Percentiles rank a stretch among this genome's conserved stretches.
Evolutionary conservation across 2,329 filamentous ascomycete genomes (phyloP).

Genomic region (Cladosporium sphaerospermum): DNA sequence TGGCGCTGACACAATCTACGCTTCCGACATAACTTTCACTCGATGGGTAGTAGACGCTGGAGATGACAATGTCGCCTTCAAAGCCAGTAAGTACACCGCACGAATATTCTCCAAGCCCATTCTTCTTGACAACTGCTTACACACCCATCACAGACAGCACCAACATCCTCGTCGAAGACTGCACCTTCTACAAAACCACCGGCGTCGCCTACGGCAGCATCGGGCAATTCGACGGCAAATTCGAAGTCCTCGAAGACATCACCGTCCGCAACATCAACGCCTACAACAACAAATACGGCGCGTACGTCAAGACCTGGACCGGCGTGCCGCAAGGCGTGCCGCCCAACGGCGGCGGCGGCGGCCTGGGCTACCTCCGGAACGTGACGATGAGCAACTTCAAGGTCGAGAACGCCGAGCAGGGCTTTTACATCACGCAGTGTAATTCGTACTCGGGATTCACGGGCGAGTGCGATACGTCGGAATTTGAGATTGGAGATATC

Average conservation of each 20-base stretch:
- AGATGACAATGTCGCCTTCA: conserved; percentile 50
- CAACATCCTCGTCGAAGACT: conserved; percentile 47
- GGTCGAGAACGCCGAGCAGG: conserved; percentile 16
- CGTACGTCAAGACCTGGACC: conserved; percentile 52
- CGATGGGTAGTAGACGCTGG: conserved; percentile 48
- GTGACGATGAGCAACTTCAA: conserved; percentile 31
- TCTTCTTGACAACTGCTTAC: background rate
- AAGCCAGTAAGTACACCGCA: conserved; percentile 34
- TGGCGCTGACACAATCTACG: conserved; percentile 49
- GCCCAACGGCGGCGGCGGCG: conserved; percentile 55
- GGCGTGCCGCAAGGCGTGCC: conserved; percentile 39
- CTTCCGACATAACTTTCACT: conserved; percentile 46
- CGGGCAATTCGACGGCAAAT: conserved; percentile 47
- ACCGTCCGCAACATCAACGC: conserved; percentile 40
- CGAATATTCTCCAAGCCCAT: too few relatives aligned
- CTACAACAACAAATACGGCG: conserved; percentile 12
- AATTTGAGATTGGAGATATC: conserved; percentile 36
- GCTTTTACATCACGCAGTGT: conserved; percentile 26
- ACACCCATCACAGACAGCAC: conserved; percentile 37
- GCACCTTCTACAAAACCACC: conserved; percentile 43
- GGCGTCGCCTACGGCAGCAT: conserved; percentile 54
- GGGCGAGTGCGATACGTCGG: conserved; percentile 24
- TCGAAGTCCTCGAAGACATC: conserved; percentile 47
- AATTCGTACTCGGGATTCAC: conserved; percentile 19
- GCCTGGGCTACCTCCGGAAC: conserved; percentile 40